Evolutionary conservation across 129 eudicot species (phyloP), one percentile per base, ranked within the genome.

Genomic region (Lonicera japonica): DNA sequence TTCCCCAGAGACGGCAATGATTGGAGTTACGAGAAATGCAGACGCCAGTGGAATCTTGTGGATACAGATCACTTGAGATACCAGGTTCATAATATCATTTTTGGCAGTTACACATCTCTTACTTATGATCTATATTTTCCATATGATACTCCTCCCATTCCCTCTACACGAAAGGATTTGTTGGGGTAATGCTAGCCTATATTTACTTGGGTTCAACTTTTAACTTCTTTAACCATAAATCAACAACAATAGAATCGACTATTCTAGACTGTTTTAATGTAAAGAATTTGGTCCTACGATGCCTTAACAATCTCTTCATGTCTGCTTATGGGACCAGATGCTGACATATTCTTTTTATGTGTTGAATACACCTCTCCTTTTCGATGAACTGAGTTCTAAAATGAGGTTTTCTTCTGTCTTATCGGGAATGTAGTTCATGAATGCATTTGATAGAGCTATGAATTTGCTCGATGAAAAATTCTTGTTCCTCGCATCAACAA

Each of bases 11-110:
- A 74, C 68, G 99, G 99, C 45, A 94, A 94, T 58, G 73, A 54
- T 21, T 94, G 96, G 96, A 88, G 95, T 65, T 80, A 85, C 23
- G 96, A 85, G 17, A 94, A 76, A 68, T 88, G 95, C 69, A 76
- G 89, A 74, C 99, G 99, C 73, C 99, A 94, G 54, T 94, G 96
- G 99, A 79, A 94, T 68, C 95, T 94, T 7, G 89, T 83, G 17
- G 99, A 94, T 67, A 79, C 85, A 17, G 95, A 85, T 36, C 96
- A 94, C 75, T 61, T 88, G 73, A 76, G 99, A 88, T 94, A 88
- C 83, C 83, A 94, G 99, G 99, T 88, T 18, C 65, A 19, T 51
- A 18, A 53, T 38, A 25, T 38, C 25, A 34, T 34, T 16, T 56
- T 67, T n/a, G n/a, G 23, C 25, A 17, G 2, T 51, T 58, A 54